Evolutionary conservation across 2,329 filamentous ascomycete species (phyloP).

Genomic region (Colletotrichum navitas): DNA sequence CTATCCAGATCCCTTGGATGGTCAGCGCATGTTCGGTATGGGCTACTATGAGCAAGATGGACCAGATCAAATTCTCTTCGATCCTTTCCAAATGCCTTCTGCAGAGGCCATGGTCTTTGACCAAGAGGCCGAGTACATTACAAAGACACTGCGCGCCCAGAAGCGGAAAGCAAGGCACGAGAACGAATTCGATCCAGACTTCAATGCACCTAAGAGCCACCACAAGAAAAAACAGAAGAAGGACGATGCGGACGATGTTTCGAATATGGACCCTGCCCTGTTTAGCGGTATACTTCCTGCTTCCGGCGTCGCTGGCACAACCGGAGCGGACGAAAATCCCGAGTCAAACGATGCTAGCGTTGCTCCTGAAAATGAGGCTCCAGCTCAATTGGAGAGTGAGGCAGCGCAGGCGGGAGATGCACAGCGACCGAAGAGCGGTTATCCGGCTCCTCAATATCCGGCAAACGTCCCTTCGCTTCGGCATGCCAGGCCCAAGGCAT

Average conservation of each 20-base stretch:
- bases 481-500: conserved; percentile 64
- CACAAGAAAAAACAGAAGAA: conserved; percentile 56
- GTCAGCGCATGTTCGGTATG: conserved; percentile 68
- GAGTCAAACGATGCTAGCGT: conserved; percentile 43
- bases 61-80: conserved; percentile 70
- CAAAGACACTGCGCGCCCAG: conserved; percentile 65
- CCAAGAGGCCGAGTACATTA: conserved; percentile 66
- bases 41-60: conserved; percentile 72
- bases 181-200: conserved; percentile 68
- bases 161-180: conserved; percentile 67
- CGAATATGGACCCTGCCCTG: conserved; percentile 66
- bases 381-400: conserved; percentile 23
- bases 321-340: conserved; percentile 8
- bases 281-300: conserved; percentile 48
- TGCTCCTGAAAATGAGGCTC: conserved; percentile 41
- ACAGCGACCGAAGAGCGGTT: conserved; percentile 3
- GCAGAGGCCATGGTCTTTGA: conserved; percentile 57
- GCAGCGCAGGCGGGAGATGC: conserved; percentile 7
- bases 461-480: conserved; percentile 62
- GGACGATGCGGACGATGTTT: conserved; percentile 45
- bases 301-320: neutral
- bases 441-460: conserved; percentile 22
- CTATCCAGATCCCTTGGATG: conserved; percentile 65
- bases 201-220: conserved; percentile 58
- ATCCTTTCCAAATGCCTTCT: conserved; percentile 67